These are phyloP conservation scores for Boletus rex-veris DNA, from an alignment of 768 basidiomycete species.

Conservation along the genomic window DNA sequence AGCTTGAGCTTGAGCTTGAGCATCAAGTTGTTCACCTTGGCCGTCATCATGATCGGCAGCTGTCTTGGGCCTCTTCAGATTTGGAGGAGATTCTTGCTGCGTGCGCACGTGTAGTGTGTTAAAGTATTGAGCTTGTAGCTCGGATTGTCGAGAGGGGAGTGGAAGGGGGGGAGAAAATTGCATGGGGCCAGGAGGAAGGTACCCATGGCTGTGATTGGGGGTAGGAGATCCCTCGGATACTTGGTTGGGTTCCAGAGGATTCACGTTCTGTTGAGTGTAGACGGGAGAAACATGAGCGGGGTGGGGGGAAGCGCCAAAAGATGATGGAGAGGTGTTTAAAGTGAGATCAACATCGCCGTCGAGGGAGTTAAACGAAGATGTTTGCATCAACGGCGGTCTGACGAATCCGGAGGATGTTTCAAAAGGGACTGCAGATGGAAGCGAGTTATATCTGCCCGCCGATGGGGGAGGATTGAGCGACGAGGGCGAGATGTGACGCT, in stretches of 20 bases:
- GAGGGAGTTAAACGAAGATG: constrained; percentile 11
- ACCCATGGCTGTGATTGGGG: constrained; percentile 6
- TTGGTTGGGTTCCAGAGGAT: constrained; percentile 11
- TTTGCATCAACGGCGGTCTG: constrained; percentile 6
- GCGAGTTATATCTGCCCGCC: constrained; percentile 6
- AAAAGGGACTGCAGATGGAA: constrained; percentile 13
- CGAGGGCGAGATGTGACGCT: constrained; percentile 3
- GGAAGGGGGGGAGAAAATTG: constrained; percentile 30
- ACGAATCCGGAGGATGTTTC: constrained; percentile 10
- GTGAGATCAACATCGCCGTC: constrained; percentile 3
- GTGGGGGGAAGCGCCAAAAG: constrained; percentile 11
- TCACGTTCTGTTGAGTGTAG: constrained; percentile 13
- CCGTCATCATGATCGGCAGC: constrained; percentile 16
- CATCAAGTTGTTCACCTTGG: constrained; percentile 18
- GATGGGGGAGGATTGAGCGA: constrained; percentile 3
- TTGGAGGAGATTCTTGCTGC: constrained; percentile 1
- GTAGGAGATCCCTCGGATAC: constrained; percentile 13
- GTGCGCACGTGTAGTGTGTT: not conserved
- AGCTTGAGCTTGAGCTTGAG: constrained; percentile 20
- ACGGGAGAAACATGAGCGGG: constrained; percentile 6
- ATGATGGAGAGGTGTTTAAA: constrained; percentile 15
- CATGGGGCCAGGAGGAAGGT: constrained; percentile 26
- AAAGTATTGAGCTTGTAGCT: constrained; percentile 28
- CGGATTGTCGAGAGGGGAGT: constrained; percentile 28
- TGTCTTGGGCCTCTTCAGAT: constrained; percentile 20